Percentiles rank a stretch among this genome's conserved stretches.
Conservation (phyloP, 2,329 filamentous ascomycete species). For the Alternaria conjuncta region DNA sequence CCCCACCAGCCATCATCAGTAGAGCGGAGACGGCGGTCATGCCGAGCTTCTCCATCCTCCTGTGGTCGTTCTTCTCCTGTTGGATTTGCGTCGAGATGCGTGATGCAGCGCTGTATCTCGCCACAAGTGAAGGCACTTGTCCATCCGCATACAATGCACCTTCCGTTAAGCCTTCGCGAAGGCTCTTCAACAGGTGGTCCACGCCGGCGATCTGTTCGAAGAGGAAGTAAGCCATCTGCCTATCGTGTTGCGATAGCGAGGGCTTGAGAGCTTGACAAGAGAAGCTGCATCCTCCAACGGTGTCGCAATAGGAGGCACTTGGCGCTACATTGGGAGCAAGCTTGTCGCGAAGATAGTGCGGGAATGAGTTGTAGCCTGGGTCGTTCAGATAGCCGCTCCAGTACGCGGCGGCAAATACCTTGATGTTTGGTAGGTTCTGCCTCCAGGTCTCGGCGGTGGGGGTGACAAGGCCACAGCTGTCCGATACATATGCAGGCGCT, state of each 20-base stretch:
- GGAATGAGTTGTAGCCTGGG: neutral
- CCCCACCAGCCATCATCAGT: neutral
- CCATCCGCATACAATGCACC: neutral
- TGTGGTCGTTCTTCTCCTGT: neutral
- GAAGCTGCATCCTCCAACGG: neutral
- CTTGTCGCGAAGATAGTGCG: neutral
- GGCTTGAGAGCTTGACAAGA: neutral
- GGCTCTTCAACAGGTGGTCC: neutral
- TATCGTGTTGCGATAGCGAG: neutral
- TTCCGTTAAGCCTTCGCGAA: neutral
- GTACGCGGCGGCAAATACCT: neutral
- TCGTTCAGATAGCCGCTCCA: neutral
- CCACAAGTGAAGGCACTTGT: neutral
- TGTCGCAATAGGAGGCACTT: constrained; percentile 4
- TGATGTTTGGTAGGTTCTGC: neutral
- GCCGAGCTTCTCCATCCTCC: neutral
- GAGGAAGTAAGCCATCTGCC: constrained; percentile 7
- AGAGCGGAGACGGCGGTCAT: neutral
- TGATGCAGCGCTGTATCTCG: neutral
- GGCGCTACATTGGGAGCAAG: neutral
- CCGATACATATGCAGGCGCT: neutral
- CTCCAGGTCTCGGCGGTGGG: neutral
- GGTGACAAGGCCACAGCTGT: neutral
- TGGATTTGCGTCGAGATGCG: neutral
- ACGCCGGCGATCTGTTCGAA: constrained; percentile 9